Evolutionary conservation across 2,329 filamentous ascomycete species (phyloP).

Genomic region (Fusarium staphyleae): DNA sequence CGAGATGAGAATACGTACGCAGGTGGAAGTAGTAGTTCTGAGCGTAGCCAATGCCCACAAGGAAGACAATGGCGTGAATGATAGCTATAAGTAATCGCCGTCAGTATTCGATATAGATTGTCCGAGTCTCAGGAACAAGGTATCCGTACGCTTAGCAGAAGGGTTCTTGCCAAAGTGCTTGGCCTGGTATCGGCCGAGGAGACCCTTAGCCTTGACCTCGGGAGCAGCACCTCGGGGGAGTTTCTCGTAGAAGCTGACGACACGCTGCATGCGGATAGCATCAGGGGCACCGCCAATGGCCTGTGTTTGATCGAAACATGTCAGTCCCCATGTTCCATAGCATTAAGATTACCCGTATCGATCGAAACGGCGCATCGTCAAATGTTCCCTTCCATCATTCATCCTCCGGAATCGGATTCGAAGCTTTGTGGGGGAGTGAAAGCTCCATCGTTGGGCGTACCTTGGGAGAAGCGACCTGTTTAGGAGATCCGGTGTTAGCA

Average conservation of each 20-base stretch:
- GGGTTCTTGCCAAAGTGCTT: constrained; percentile 96
- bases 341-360: constrained; percentile 17
- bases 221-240: constrained; percentile 92
- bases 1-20: constrained; percentile 69
- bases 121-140: constrained; percentile 36
- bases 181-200: constrained; percentile 87
- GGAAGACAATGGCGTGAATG: constrained; percentile 80
- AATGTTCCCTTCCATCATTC: constrained; percentile 16
- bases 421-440: not conserved
- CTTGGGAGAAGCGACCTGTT: constrained; percentile 80
- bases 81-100: constrained; percentile 67
- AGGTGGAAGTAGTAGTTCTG: constrained; percentile 99
- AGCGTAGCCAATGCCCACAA: constrained; percentile 86
- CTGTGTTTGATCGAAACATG: constrained; percentile 56
- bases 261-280: constrained; percentile 96
- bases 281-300: constrained; percentile 94
- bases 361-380: constrained; percentile 17
- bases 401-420: constrained; percentile 22
- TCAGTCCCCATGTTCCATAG: constrained; percentile 46
- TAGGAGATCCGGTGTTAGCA: constrained; percentile 48
- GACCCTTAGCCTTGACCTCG: constrained; percentile 79
- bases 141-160: constrained; percentile 79
- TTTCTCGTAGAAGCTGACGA: constrained; percentile 99
- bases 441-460: constrained; percentile 57
- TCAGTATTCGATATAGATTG: constrained; percentile 19